Conservation (phyloP, 495 filamentous ascomycete species). For the Annulohypoxylon nitens region DNA sequence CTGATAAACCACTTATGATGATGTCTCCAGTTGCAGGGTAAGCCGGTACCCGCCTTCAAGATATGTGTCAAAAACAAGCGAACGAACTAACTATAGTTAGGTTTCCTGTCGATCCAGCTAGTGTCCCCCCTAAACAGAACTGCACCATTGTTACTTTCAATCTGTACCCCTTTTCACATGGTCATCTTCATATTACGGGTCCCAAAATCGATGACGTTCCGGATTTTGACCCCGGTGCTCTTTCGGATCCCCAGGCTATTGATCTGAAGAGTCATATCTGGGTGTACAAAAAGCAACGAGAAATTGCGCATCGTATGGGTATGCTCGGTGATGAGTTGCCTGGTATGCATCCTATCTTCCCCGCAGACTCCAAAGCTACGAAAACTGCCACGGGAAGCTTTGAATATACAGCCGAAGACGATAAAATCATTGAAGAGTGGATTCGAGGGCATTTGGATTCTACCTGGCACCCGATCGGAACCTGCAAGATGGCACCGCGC, state of each 20-base stretch:
- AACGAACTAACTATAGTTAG: constrained; percentile 12
- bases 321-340: constrained; percentile 65
- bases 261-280: constrained; percentile 60
- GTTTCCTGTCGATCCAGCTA: constrained; percentile 16
- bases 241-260: constrained; percentile 55
- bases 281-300: constrained; percentile 66
- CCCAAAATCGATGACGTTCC: constrained; percentile 46
- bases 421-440: constrained; percentile 60
- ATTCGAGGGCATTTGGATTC: constrained; percentile 57
- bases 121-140: constrained; percentile 53
- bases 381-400: constrained; percentile 40
- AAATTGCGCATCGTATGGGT: constrained; percentile 66
- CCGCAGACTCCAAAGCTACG: constrained; percentile 55
- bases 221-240: constrained; percentile 58
- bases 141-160: constrained; percentile 54
- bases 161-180: constrained; percentile 66
- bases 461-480: constrained; percentile 66
- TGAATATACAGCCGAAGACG: constrained; percentile 63
- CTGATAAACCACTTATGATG: constrained; percentile 55
- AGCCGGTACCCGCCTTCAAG: constrained; percentile 5
- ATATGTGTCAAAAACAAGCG: not conserved
- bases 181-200: constrained; percentile 66
- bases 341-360: constrained; percentile 67
- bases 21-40: constrained; percentile 47
- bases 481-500: constrained; percentile 56